A percentile compares a stretch with the other conserved stretches of the same genome.
Conservation (phyloP, 208 protist species). For the Eutreptiella sp. region DNA sequence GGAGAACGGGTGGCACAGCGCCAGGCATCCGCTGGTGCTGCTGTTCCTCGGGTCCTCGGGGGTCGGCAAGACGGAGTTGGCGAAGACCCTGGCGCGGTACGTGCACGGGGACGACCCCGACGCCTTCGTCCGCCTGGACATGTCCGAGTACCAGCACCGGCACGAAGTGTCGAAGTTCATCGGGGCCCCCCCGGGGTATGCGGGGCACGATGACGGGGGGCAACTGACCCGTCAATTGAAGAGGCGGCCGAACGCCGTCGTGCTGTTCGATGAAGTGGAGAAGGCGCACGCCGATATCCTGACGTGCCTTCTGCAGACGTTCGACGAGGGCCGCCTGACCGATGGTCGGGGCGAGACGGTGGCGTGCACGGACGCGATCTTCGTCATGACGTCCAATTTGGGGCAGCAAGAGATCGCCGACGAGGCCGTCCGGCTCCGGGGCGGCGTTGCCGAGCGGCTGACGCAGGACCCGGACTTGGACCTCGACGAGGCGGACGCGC, state of each 20-base stretch:
- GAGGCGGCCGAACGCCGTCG: constrained; percentile 47
- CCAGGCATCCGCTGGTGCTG: constrained; percentile 33
- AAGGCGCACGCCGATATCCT: constrained; percentile 65
- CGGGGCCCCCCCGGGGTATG: constrained; percentile 56
- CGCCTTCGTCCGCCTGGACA: constrained; percentile 56
- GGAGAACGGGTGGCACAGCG: constrained; percentile 45
- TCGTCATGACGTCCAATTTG: constrained; percentile 64
- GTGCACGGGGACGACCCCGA: constrained; percentile 45
- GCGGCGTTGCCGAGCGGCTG: neutral
- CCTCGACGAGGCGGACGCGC: neutral
- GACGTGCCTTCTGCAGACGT: constrained; percentile 55
- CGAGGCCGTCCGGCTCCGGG: constrained; percentile 22
- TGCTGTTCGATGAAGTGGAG: constrained; percentile 71
- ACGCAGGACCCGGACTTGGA: neutral
- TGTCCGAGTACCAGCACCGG: constrained; percentile 64
- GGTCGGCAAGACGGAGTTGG: constrained; percentile 74
- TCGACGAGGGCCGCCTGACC: constrained; percentile 68
- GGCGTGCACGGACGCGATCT: constrained; percentile 52
- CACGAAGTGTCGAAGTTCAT: constrained; percentile 40
- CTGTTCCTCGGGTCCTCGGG: constrained; percentile 48
- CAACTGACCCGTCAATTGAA: constrained; percentile 45
- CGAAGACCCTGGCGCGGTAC: constrained; percentile 54
- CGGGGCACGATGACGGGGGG: constrained; percentile 54
- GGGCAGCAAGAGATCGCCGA: constrained; percentile 33
- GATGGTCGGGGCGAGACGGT: constrained; percentile 58